Percentiles rank a stretch among this genome's conserved stretches.
These are phyloP conservation scores for Trichoderma simmonsii DNA, from an alignment of 2,329 filamentous ascomycete species.

Conservation along the genomic window DNA sequence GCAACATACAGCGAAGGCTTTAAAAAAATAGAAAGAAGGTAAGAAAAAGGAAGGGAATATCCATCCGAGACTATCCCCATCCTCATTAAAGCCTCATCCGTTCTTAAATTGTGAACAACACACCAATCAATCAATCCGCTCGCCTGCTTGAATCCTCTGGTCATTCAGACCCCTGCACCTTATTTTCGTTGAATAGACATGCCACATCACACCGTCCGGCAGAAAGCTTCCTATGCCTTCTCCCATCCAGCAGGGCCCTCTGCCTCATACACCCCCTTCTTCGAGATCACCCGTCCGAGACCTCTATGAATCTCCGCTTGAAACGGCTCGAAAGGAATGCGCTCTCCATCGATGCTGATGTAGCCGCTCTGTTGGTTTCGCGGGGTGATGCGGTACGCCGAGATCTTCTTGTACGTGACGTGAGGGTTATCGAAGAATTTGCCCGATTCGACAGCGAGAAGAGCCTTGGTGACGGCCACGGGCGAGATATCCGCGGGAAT, in stretches of 20 bases:
- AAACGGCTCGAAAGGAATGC: conserved; percentile 80
- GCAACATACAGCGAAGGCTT: neutral
- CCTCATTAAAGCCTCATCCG: neutral
- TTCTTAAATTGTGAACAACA: neutral
- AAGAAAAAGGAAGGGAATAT: neutral
- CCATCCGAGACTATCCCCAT: neutral
- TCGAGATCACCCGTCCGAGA: conserved; percentile 80
- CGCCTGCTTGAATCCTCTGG: neutral
- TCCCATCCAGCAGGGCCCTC: conserved; percentile 54
- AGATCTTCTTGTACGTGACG: conserved; percentile 78
- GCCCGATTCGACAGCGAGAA: conserved; percentile 68
- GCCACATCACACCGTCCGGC: neutral
- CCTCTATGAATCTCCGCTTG: conserved; percentile 85
- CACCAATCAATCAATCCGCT: neutral
- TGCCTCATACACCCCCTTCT: conserved; percentile 68
- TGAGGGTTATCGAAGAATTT: conserved; percentile 76
- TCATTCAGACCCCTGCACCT: neutral
- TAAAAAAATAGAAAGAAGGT: neutral
- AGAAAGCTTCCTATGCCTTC: conserved; percentile 24
- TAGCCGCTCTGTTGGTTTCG: conserved; percentile 69
- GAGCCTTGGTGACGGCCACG: conserved; percentile 62
- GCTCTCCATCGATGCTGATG: conserved; percentile 93
- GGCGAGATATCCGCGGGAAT: conserved; percentile 73
- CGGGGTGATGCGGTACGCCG: conserved; percentile 82
- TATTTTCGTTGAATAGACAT: neutral